Evolutionary conservation across 148 eudicot species (phyloP), one percentile per base, ranked within the genome.

Genomic region (Pouteria glomerata): DNA sequence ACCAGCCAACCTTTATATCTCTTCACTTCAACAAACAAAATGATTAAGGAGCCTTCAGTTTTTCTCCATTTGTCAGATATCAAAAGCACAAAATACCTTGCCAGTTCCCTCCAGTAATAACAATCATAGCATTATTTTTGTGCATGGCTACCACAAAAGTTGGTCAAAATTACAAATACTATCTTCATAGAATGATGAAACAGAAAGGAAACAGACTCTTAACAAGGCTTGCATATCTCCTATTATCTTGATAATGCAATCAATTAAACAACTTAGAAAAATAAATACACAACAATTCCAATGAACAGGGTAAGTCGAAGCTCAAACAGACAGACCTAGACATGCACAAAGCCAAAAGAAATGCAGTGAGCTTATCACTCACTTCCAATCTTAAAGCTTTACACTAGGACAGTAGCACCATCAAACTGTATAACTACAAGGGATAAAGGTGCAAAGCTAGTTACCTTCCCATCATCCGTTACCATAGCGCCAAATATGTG

Each of bases 391-490:
- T 41, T 64, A 13, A 44, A 64, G 11, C 6, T 42, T 14, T 42
- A 44, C n/a, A 42, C 34, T 64, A 41, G 1, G 4, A 42, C 6
- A 27, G 8, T 21, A 29, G 11, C 27, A 47, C 35, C 15, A 23
- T 0, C 1, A n/a, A n/a, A 19, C 8, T 8, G 30, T 33, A 15
- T 8, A 15, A 34, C n/a, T 16, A 52, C 56, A 45, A 47, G 47
- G 48, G 19, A 31, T 39, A 66, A 18, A 24, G 21, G 42, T 47
- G 18, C 34, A 58, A 73, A 29, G 37, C 42, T 57, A 41, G 57
- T 45, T 71, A 91, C 98, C 97, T 91, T 88, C 10, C 97, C 97
- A 76, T 94, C 98, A 64, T 91, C 90, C 50, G 97, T 89, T 33
- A 94, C 83, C 47, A n/a, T 34, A 50, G 90, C 85, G 2, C 66